phyloP scores from a whole-genome alignment of 441 rosid genomes.

The Euphorbia neoarborescens region DNA sequence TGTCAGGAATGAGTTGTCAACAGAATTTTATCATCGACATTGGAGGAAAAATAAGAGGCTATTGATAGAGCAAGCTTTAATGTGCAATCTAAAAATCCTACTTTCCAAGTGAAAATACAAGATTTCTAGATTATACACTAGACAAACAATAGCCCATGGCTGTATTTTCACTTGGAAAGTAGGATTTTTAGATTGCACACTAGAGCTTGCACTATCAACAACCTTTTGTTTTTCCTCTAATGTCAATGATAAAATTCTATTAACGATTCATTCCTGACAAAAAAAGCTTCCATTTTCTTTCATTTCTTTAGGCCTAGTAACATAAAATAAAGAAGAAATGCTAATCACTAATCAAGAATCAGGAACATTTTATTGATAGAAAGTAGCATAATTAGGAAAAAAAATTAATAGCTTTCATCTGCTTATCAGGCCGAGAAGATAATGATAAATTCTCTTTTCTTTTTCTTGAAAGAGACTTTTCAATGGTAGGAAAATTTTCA shows the following conservation, averaged over 20 bases:
- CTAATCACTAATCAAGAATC: neutral
- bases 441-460: slow-evolving; percentile 3
- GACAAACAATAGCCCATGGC: no score
- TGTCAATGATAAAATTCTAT: no score
- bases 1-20: no score
- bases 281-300: no score
- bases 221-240: slow-evolving; percentile 16
- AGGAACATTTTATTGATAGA: no score
- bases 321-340: neutral
- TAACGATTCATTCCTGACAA: no score
- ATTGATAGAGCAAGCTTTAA: slow-evolving; percentile 14
- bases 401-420: neutral
- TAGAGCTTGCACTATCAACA: slow-evolving; percentile 14
- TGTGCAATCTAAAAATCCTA: slow-evolving; percentile 21
- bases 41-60: slow-evolving; percentile 15
- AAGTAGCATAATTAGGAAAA: no score
- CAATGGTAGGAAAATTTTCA: neutral
- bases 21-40: no score
- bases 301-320: neutral
- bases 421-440: neutral
- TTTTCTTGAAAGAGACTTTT: slow-evolving; percentile 1
- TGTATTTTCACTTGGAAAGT: slow-evolving; percentile 20
- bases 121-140: no score
- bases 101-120: slow-evolving; percentile 20
- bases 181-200: slow-evolving; percentile 20